Conservation (phyloP, 2,329 filamentous ascomycete species). For the Daldinia sp. region DNA sequence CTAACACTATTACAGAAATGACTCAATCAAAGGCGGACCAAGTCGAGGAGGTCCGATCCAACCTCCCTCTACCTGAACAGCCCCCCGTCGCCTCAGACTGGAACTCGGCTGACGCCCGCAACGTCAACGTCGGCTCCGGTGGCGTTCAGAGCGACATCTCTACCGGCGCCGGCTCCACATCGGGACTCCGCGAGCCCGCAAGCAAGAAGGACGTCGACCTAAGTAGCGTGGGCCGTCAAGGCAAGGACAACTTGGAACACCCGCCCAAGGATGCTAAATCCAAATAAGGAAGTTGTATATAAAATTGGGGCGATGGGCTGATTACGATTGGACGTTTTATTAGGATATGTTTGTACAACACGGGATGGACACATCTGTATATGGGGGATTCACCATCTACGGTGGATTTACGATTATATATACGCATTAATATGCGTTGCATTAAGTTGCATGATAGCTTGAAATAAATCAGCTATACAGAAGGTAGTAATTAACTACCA, state of each 20-base stretch:
- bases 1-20: slow-evolving; percentile 45
- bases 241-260: slow-evolving; percentile 63
- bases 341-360: not conserved
- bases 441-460: slow-evolving; percentile 5
- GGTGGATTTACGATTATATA: not conserved
- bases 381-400: not conserved
- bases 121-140: slow-evolving; percentile 75
- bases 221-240: slow-evolving; percentile 70
- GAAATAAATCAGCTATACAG: not conserved
- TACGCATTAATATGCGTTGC: not conserved
- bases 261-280: slow-evolving; percentile 66
- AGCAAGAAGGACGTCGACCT: slow-evolving; percentile 65
- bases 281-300: slow-evolving; percentile 3
- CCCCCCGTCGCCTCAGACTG: slow-evolving; percentile 81
- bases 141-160: slow-evolving; percentile 62
- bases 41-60: slow-evolving; percentile 73
- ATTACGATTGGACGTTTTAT: not conserved
- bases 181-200: slow-evolving; percentile 66
- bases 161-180: slow-evolving; percentile 55
- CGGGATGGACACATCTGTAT: not conserved
- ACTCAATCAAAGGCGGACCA: slow-evolving; percentile 66
- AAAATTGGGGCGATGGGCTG: not conserved
- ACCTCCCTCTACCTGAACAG: slow-evolving; percentile 81
- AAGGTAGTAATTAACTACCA: slow-evolving; percentile 20
- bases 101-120: slow-evolving; percentile 74